Conservation (phyloP, 2,329 filamentous ascomycete species). For the Blumeriella jaapii region DNA sequence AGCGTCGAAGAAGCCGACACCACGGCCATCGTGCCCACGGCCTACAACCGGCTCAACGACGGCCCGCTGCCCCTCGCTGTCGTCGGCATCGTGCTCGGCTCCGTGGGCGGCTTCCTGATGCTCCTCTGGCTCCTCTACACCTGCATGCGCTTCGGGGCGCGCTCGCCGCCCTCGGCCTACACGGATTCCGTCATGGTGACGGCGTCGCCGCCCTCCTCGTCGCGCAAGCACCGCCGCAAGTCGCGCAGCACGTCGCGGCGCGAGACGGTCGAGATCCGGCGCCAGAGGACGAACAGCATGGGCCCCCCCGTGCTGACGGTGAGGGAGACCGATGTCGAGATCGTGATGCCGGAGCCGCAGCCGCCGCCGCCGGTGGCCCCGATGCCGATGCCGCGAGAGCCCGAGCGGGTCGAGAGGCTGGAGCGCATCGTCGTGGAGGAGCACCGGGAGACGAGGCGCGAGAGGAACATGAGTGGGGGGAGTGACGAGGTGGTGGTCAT, state of each 20-base stretch:
- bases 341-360: neutral
- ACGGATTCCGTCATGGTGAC: slow-evolving; percentile 16
- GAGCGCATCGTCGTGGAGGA: slow-evolving; percentile 26
- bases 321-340: slow-evolving; percentile 11
- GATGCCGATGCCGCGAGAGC: no score
- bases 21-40: slow-evolving; percentile 42
- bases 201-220: no score
- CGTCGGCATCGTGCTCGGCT: slow-evolving; percentile 47
- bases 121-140: slow-evolving; percentile 39
- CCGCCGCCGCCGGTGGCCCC: no score
- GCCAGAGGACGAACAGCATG: no score
- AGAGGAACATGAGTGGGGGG: slow-evolving; percentile 9
- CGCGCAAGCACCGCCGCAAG: slow-evolving; percentile 14
- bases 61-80: slow-evolving; percentile 45
- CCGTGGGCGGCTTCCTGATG: slow-evolving; percentile 40
- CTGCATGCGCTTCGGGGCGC: slow-evolving; percentile 16
- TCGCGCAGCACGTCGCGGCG: slow-evolving; percentile 12
- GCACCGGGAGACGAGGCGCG: slow-evolving; percentile 16
- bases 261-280: slow-evolving; percentile 23
- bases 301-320: no score
- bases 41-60: slow-evolving; percentile 42
- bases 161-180: slow-evolving; percentile 7
- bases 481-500: slow-evolving; percentile 28
- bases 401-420: no score
- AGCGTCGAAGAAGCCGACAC: slow-evolving; percentile 5